Evolutionary conservation across 1,284 basidiomycete genomes (phyloP).

Genomic region (Tremellales sp.): DNA sequence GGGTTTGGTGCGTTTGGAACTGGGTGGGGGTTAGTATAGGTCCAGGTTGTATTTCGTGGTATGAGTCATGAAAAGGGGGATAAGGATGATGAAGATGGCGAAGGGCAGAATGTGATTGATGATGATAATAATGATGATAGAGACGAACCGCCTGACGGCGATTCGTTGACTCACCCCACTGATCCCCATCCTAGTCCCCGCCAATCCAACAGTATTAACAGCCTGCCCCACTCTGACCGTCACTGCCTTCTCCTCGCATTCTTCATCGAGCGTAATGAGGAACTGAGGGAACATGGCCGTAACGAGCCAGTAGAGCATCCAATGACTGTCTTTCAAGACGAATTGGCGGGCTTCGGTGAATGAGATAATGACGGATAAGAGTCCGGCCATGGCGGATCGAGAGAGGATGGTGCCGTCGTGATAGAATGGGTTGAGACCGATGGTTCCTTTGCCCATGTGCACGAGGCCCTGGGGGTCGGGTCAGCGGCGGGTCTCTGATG

Average conservation of each 20-base stretch:
- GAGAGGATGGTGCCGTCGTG: conserved; percentile 86
- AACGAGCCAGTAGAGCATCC: conserved; percentile 96
- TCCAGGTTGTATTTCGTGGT: too few relatives aligned
- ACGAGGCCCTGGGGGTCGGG: conserved; percentile 63
- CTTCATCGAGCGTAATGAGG: conserved; percentile 93
- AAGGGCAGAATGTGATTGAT: conserved; percentile 13
- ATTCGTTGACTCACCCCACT: conserved; percentile 50
- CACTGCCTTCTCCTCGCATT: conserved; percentile 76
- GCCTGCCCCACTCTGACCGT: conserved; percentile 92
- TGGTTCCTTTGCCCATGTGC: conserved; percentile 98
- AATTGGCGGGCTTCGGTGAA: conserved; percentile 85
- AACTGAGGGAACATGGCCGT: conserved; percentile 98
- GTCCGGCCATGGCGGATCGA: conserved; percentile 82
- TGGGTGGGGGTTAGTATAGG: conserved; percentile 10
- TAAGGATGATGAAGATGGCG: conserved; percentile 1
- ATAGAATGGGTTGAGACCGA: conserved; percentile 98
- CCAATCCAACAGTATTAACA: conserved; percentile 48
- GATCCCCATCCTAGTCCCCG: conserved; percentile 47
- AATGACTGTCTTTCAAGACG: conserved; percentile 90
- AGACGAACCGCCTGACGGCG: too few relatives aligned
- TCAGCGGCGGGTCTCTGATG: background rate
- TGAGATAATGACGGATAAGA: conserved; percentile 80
- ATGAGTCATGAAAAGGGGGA: background rate
- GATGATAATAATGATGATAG: conserved; percentile 13
- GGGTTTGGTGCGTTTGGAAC: conserved; percentile 96